Evolutionary conservation across 2,329 filamentous ascomycete species (phyloP), one percentile per base, ranked within the genome.

Genomic region (Sporothrix schenckii): DNA sequence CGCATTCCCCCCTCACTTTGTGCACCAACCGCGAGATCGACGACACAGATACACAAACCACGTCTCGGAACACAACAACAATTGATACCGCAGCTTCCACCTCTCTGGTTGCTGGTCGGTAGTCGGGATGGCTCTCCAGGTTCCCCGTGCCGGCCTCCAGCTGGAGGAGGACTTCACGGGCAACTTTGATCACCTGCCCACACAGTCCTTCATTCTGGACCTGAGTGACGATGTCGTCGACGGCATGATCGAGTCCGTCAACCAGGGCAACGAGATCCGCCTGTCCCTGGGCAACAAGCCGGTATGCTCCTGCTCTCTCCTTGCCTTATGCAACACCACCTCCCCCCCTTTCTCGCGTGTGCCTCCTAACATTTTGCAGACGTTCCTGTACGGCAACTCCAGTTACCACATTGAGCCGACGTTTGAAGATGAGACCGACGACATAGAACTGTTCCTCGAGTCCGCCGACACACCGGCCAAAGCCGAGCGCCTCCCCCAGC

Each of bases 171-270:
- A 83, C 79, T 81, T 84, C 73, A 80, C 83, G 74, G 81, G 82
- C 67, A 77, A 80, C 69, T 77, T 75, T 75, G 80, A 81, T 67
- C 78, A 80, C 70, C 79, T 86, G 50, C 85, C 84, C 10, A 80
- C 81, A 41, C 86, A 88, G 75, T 86, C 85, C 44, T 87, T 90
- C 76, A 83, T 86, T 73, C 79, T 90, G 70, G 84, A 81, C n/a
- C 79, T 90, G 72, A 84, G 81, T 74, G 84, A 88, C 76, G 81
- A 81, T 76, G 81, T 88, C 67, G 85, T 90, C 75, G 86, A 88
- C 77, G 83, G 87, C 72, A 86, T 90, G 84, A 88, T 90, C 74
- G 83, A 82, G 77, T 87, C 85, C 75, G 83, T 86, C 52, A 84
- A 85, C 75, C 82, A 84, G 80, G 87, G 86, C 66, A 82, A 86